Conservation (phyloP, 2,329 filamentous ascomycete genomes). For the Colletotrichum echinochloae region DNA sequence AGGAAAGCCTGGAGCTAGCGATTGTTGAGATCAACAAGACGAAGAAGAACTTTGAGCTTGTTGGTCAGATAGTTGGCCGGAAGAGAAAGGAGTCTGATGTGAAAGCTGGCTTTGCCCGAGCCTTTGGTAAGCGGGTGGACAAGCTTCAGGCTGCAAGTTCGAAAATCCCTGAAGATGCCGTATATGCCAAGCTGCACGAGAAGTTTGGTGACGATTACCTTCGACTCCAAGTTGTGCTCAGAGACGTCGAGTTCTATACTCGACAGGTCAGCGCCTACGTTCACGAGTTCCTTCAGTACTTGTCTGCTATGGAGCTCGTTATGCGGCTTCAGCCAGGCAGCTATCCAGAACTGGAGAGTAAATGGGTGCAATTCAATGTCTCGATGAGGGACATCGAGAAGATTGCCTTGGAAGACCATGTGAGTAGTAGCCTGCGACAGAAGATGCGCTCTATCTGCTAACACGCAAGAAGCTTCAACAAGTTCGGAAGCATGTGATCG, state of each 20-base stretch:
- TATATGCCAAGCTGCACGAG: constrained; percentile 84
- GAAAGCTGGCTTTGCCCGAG: constrained; percentile 84
- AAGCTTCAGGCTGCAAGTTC: constrained; percentile 77
- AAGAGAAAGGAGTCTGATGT: constrained; percentile 92
- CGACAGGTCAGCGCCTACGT: constrained; percentile 85
- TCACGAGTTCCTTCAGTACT: constrained; percentile 82
- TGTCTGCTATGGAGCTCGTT: constrained; percentile 85
- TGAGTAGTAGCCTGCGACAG: constrained; percentile 62
- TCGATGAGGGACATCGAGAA: constrained; percentile 88
- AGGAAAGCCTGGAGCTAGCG: constrained; percentile 70
- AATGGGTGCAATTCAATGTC: constrained; percentile 92
- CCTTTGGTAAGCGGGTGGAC: constrained; percentile 89
- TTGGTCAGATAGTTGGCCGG: constrained; percentile 87
- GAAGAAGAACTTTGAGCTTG: constrained; percentile 93
- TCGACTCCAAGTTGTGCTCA: constrained; percentile 89
- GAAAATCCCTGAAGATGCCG: constrained; percentile 79
- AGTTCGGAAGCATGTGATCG: constrained; percentile 85
- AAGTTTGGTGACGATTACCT: constrained; percentile 94
- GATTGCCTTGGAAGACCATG: constrained; percentile 86
- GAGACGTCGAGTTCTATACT: constrained; percentile 94
- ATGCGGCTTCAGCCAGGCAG: constrained; percentile 78
- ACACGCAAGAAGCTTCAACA: constrained; percentile 61
- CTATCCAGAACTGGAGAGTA: constrained; percentile 89
- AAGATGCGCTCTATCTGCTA: neutral
- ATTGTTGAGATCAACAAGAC: constrained; percentile 92